These are phyloP conservation scores for Ettlia oleoabundans DNA, from an alignment of 139 green algal species.

Conservation along the genomic window DNA sequence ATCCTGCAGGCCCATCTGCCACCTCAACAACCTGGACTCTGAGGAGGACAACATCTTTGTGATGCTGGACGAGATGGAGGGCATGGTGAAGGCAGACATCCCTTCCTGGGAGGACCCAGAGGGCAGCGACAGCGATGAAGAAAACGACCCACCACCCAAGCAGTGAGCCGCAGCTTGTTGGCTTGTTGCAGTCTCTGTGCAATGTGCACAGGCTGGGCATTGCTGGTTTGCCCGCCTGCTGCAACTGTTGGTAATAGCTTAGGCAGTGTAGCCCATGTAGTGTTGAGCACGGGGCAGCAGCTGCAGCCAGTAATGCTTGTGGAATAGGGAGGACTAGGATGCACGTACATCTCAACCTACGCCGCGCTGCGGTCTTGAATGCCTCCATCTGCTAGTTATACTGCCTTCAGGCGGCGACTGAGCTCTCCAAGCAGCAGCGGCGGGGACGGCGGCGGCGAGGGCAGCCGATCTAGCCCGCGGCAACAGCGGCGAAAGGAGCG, in stretches of 20 bases:
- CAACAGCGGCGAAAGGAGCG: constrained; percentile 29
- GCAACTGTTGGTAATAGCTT: too few species aligned
- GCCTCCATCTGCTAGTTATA: too few species aligned
- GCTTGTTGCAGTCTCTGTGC: background rate
- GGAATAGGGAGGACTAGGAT: too few species aligned
- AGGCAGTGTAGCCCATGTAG: too few species aligned
- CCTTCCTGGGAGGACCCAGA: constrained; percentile 44
- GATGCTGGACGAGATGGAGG: constrained; percentile 47
- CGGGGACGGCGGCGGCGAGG: background rate
- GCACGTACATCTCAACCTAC: too few species aligned
- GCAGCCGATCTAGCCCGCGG: constrained; percentile 6
- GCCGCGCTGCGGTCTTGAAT: too few species aligned
- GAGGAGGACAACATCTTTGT: constrained; percentile 24
- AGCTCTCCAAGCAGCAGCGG: constrained; percentile 18
- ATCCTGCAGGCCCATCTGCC: constrained; percentile 50
- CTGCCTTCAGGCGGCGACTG: constrained; percentile 25
- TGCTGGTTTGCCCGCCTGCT: too few species aligned
- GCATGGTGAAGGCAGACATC: constrained; percentile 34
- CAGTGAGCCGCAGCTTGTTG: background rate
- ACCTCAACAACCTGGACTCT: constrained; percentile 46
- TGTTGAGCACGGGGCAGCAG: too few species aligned
- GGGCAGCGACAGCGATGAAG: constrained; percentile 36
- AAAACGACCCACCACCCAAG: constrained; percentile 19
- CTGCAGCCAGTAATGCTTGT: too few species aligned
- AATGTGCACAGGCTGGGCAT: too few species aligned